Base-by-base conservation (phyloP, 768 basidiomycete species). In the Phaffia tasmanica region DNA sequence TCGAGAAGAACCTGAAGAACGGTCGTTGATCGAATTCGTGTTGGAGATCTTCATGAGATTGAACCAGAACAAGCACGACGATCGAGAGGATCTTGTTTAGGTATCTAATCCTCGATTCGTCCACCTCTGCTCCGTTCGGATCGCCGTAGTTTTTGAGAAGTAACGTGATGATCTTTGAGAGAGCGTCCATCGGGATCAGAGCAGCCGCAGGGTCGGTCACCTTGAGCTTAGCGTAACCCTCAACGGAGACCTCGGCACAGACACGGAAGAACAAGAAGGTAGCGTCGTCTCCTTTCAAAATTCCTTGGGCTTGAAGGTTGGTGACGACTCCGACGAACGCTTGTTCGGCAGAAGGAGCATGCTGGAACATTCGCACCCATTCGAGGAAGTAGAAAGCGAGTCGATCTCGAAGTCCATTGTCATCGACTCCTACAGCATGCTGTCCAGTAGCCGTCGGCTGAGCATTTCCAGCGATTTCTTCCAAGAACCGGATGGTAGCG, bases 131-230 rank as follows among this genome's bases (percentile, higher is more conserved):
- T 16, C 87, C 85, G 48, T 75, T 77, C 30, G 92, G 89, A 78
- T 99, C 95, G 15, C 93, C 95, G 71, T 98, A 94, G 76, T 98
- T 97, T 80, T 98, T 98, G 83, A 98, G 92, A 78, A 99, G 93
- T 77, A 95, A 91, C 47, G 90, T 88, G 70, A 99, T 89, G 69
- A 99, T 81, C 70, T 91, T 84, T 48, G 94, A 90, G 81, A 97
- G 85, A 1, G 95, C 92, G 76, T 99, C 95, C 72, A 98, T 80
- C 19, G 91, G 91, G 80, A 93, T 97, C 46, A 69, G 57, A 16
- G 62, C 62, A n/a, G 57, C 67, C 25, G 59, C 50, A 14, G 63
- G 55, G 27, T 69, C 76, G 47, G 71, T 72, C 30, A 73, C 75
- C 69, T 77, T 76, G 62, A 75, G 73, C 72, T 75, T 76, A 65